Percentiles rank a stretch among this genome's conserved stretches.
Conservation (phyloP, 257 asterid species). For the Lavandula angustifolia region DNA sequence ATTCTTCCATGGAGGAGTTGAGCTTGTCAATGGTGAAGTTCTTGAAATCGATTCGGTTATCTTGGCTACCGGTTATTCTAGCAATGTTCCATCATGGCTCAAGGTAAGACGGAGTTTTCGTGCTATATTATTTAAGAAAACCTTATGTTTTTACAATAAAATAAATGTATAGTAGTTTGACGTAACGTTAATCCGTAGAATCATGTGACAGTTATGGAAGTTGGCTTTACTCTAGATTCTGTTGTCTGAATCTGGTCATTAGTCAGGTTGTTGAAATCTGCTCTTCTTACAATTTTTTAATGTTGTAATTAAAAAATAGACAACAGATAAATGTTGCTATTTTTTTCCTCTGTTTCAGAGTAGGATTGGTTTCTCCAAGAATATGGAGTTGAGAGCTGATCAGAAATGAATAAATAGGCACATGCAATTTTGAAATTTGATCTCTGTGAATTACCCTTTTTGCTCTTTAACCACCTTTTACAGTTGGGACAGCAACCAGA, state of each 20-base stretch:
- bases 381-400: constrained; percentile 26
- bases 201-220: constrained; percentile 76
- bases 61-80: constrained; percentile 84
- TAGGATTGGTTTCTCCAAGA: constrained; percentile 43
- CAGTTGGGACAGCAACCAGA: background rate
- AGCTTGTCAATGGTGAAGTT: constrained; percentile 53
- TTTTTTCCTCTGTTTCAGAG: constrained; percentile 5
- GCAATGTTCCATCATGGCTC: constrained; percentile 95
- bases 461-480: constrained; percentile 22
- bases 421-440: constrained; percentile 19
- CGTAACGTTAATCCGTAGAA: too few species aligned
- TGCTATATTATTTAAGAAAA: too few species aligned
- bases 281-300: constrained; percentile 14
- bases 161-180: too few species aligned
- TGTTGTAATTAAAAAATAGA: constrained; percentile 22
- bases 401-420: constrained; percentile 30
- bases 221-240: constrained; percentile 58
- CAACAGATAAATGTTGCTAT: constrained; percentile 31
- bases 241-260: constrained; percentile 48
- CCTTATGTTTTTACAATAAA: too few species aligned
- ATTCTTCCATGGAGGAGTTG: constrained; percentile 55
- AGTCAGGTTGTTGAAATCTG: constrained; percentile 40
- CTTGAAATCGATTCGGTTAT: constrained; percentile 69
- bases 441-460: constrained; percentile 7
- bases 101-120: constrained; percentile 46